These are phyloP conservation scores for Picochlorum sp. DNA, from an alignment of 139 green algal genomes.

Conservation along the genomic window DNA sequence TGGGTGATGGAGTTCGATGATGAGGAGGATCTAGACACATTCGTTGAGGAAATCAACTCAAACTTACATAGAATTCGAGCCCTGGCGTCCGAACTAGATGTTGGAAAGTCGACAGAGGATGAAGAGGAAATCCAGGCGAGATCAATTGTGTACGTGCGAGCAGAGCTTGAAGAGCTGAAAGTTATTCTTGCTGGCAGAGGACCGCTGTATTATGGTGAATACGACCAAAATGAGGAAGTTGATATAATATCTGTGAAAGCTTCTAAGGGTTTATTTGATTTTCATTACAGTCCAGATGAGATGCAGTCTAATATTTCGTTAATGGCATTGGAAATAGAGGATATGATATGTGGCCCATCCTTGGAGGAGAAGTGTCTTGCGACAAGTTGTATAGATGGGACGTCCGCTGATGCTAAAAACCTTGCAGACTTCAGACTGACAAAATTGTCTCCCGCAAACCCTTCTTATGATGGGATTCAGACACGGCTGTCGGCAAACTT, in stretches of 20 bases:
- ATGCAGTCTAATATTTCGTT: conserved; percentile 39
- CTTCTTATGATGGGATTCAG: conserved; percentile 38
- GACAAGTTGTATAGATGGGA: neutral
- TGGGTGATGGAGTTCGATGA: no score
- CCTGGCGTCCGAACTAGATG: no score
- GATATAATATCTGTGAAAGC: neutral
- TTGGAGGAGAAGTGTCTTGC: neutral
- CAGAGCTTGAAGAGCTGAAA: neutral
- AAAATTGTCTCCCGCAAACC: conserved; percentile 7
- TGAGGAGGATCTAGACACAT: no score
- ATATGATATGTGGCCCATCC: neutral
- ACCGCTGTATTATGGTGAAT: neutral
- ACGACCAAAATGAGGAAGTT: neutral
- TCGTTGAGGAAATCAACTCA: no score
- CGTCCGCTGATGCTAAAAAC: no score
- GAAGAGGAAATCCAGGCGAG: no score
- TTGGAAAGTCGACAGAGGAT: no score
- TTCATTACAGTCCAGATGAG: conserved; percentile 2
- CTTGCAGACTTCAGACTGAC: conserved; percentile 34
- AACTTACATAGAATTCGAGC: no score
- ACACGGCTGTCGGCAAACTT: conserved; percentile 56
- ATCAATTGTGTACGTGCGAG: no score
- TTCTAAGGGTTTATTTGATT: neutral
- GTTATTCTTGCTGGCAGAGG: neutral
- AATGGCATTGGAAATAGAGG: conserved; percentile 43